A percentile compares a stretch with the other conserved stretches of the same genome.
phyloP scores from a whole-genome alignment of 2,329 filamentous ascomycete species.

The Penicillium sp. region DNA sequence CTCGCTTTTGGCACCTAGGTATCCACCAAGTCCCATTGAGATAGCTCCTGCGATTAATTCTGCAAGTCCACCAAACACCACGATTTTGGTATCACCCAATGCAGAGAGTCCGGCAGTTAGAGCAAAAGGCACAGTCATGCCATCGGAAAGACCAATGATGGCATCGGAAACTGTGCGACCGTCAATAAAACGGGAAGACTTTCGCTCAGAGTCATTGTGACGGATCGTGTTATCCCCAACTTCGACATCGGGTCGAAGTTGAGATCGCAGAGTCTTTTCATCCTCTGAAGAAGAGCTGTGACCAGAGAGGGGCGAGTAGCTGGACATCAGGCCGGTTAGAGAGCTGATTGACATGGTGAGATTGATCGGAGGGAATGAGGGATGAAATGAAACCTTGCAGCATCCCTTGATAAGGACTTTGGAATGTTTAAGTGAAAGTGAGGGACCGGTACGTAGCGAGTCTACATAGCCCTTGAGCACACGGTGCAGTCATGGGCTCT shows the following conservation, averaged over 20 bases:
- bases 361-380: background rate
- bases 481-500: constrained; percentile 1
- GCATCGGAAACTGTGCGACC: constrained; percentile 53
- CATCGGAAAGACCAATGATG: constrained; percentile 75
- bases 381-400: background rate
- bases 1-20: constrained; percentile 60
- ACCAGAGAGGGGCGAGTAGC: constrained; percentile 27
- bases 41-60: constrained; percentile 75
- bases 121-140: constrained; percentile 76
- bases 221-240: constrained; percentile 7
- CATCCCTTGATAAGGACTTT: constrained; percentile 7
- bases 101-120: constrained; percentile 67
- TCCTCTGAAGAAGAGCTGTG: constrained; percentile 22
- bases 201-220: constrained; percentile 21
- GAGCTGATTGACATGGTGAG: constrained; percentile 33
- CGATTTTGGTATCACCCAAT: constrained; percentile 63
- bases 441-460: background rate
- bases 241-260: constrained; percentile 20
- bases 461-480: constrained; percentile 8
- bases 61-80: constrained; percentile 70
- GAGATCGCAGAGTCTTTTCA: constrained; percentile 29
- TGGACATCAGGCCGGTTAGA: constrained; percentile 31
- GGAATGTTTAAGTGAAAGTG: constrained; percentile 6
- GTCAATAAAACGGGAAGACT: constrained; percentile 32
- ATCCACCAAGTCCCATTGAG: constrained; percentile 74